Conservation (phyloP, 441 rosid genomes). For the Flueggea neowawraea region DNA sequence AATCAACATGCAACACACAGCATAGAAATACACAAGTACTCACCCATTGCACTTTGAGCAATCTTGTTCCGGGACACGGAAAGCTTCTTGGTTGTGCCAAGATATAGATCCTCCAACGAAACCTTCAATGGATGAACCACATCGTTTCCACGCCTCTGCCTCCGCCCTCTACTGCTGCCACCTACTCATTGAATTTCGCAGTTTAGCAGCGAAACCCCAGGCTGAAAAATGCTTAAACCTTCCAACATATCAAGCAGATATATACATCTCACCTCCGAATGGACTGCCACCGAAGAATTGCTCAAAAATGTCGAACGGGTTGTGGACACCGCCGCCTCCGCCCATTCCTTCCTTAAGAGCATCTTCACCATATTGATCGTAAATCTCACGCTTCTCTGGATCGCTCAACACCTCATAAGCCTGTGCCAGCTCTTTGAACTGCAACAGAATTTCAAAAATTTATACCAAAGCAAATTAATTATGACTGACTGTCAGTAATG, state of each 20-base stretch:
- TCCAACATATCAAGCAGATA: too few relatives aligned
- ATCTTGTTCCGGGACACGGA: slow-evolving; percentile 72
- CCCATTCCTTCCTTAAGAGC: slow-evolving; percentile 91
- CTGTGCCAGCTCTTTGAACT: slow-evolving; percentile 93
- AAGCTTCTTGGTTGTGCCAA: slow-evolving; percentile 70
- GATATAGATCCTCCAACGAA: slow-evolving; percentile 65
- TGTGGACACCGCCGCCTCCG: slow-evolving; percentile 62
- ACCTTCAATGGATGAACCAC: slow-evolving; percentile 75
- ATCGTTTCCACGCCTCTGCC: slow-evolving; percentile 84
- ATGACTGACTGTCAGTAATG: background rate
- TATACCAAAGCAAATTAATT: background rate
- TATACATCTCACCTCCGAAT: slow-evolving; percentile 48
- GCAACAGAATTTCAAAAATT: slow-evolving; percentile 7
- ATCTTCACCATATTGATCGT: slow-evolving; percentile 93
- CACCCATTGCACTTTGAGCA: slow-evolving; percentile 79
- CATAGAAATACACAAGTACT: slow-evolving; percentile 6
- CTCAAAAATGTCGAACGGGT: slow-evolving; percentile 78
- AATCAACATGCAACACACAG: background rate
- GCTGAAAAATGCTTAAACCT: too few relatives aligned
- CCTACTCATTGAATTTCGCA: slow-evolving; percentile 25
- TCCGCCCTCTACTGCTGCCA: slow-evolving; percentile 64
- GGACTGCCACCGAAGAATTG: slow-evolving; percentile 81
- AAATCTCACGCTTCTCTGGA: slow-evolving; percentile 85
- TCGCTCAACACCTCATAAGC: slow-evolving; percentile 89
- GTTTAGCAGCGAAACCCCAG: too few relatives aligned